phyloP scores from a whole-genome alignment of 192 early-diverging fungal genomes.

The Coemansia sp. region DNA sequence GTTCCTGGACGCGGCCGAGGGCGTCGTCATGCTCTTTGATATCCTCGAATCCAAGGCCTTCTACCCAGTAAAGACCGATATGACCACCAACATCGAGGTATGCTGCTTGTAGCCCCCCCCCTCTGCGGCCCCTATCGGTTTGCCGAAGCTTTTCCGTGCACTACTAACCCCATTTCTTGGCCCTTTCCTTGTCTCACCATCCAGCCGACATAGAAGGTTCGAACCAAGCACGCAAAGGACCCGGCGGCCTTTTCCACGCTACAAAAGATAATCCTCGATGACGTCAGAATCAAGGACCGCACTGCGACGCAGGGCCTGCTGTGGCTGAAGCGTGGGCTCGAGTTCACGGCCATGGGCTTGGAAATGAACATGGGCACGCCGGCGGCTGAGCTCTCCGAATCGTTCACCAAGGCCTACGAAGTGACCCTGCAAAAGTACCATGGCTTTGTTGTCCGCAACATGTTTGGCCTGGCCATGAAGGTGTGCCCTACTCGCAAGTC shows the following conservation, averaged over 20 bases:
- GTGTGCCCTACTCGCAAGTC: conserved; percentile 84
- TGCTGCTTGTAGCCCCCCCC: too few species aligned
- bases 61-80: conserved; percentile 81
- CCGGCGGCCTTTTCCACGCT: conserved; percentile 69
- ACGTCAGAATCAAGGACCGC: conserved; percentile 73
- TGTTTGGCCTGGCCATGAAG: conserved; percentile 74
- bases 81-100: conserved; percentile 80
- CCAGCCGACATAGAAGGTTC: conserved; percentile 46
- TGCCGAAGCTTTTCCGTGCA: neutral
- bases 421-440: conserved; percentile 66
- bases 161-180: conserved; percentile 5
- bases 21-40: conserved; percentile 66
- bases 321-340: conserved; percentile 86
- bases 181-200: neutral
- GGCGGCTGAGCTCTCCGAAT: conserved; percentile 58
- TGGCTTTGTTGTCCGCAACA: conserved; percentile 58
- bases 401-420: conserved; percentile 70
- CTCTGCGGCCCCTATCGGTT: neutral
- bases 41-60: conserved; percentile 70
- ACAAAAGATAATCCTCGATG: conserved; percentile 70
- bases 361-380: conserved; percentile 52
- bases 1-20: conserved; percentile 75
- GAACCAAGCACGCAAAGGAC: conserved; percentile 61
- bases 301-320: conserved; percentile 86
- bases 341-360: conserved; percentile 68